phyloP scores from a whole-genome alignment of 768 basidiomycete species.

The Termitomyces sp. region DNA sequence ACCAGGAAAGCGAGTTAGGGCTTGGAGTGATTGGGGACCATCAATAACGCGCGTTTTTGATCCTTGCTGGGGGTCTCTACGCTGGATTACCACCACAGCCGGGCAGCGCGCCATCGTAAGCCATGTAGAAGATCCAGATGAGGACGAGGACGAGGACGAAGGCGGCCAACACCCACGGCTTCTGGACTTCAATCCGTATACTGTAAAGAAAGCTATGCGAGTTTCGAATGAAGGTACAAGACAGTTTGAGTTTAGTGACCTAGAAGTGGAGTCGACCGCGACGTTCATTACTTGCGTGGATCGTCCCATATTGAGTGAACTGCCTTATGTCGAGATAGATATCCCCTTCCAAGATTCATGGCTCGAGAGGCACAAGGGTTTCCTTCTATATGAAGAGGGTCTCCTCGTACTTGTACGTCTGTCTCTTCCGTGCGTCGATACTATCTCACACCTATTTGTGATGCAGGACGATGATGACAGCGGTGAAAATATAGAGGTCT shows the following conservation, averaged over 20 bases:
- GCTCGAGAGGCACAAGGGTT: constrained; percentile 18
- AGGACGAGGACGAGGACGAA: not conserved
- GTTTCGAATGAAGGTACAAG: not conserved
- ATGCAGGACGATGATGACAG: not conserved
- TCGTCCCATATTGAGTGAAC: constrained; percentile 16
- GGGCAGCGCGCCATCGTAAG: constrained; percentile 17
- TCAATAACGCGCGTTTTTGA: constrained; percentile 13
- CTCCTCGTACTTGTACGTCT: constrained; percentile 25
- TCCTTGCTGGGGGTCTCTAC: not conserved
- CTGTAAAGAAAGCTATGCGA: not conserved
- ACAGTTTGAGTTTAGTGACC: not conserved
- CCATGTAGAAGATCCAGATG: not conserved
- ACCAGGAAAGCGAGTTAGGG: not conserved
- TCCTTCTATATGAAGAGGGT: constrained; percentile 35
- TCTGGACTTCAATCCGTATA: constrained; percentile 6
- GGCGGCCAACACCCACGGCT: not conserved
- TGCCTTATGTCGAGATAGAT: constrained; percentile 21
- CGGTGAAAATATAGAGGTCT: not conserved
- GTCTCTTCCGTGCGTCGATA: not conserved
- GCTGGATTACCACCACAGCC: constrained; percentile 18
- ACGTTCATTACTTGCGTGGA: constrained; percentile 12
- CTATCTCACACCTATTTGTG: not conserved
- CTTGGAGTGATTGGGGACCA: constrained; percentile 18
- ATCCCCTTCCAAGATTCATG: constrained; percentile 1
- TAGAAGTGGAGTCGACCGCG: not conserved